Evolutionary conservation across 192 early-diverging fungal genomes (phyloP).

Genomic region (Coemansia sp.): DNA sequence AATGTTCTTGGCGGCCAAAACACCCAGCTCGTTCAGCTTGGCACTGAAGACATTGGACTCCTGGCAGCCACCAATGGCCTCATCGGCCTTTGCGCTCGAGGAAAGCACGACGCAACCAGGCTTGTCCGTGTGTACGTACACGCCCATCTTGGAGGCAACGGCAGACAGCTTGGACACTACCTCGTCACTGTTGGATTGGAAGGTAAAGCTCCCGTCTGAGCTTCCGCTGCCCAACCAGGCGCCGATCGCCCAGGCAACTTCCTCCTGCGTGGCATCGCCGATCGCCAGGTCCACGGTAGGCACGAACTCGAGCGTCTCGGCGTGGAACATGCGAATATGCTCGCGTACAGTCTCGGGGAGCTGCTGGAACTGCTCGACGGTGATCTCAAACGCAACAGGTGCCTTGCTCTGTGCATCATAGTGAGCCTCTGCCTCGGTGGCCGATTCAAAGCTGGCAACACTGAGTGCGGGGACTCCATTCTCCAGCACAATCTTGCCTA

Average conservation of each 20-base stretch:
- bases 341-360: slow-evolving; percentile 20
- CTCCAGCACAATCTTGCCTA: slow-evolving; percentile 7
- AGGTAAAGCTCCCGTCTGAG: background rate
- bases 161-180: slow-evolving; percentile 17
- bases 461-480: slow-evolving; percentile 4
- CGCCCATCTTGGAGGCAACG: slow-evolving; percentile 29
- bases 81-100: too few relatives aligned
- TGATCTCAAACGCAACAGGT: slow-evolving; percentile 25
- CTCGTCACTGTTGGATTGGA: background rate
- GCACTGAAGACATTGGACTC: slow-evolving; percentile 5
- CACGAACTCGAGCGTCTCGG: slow-evolving; percentile 22
- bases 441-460: slow-evolving; percentile 1
- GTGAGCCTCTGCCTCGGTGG: slow-evolving; percentile 12
- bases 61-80: background rate
- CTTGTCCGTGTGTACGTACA: slow-evolving; percentile 3
- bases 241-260: slow-evolving; percentile 39
- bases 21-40: slow-evolving; percentile 23
- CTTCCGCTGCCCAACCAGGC: slow-evolving; percentile 18
- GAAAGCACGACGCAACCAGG: too few relatives aligned
- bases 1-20: slow-evolving; percentile 14
- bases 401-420: slow-evolving; percentile 17
- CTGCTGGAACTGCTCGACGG: slow-evolving; percentile 32
- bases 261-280: slow-evolving; percentile 23
- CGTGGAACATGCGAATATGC: slow-evolving; percentile 20
- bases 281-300: slow-evolving; percentile 16